These are phyloP conservation scores for Periconia sp. DNA, from an alignment of 2,329 filamentous ascomycete species.

Conservation along the genomic window DNA sequence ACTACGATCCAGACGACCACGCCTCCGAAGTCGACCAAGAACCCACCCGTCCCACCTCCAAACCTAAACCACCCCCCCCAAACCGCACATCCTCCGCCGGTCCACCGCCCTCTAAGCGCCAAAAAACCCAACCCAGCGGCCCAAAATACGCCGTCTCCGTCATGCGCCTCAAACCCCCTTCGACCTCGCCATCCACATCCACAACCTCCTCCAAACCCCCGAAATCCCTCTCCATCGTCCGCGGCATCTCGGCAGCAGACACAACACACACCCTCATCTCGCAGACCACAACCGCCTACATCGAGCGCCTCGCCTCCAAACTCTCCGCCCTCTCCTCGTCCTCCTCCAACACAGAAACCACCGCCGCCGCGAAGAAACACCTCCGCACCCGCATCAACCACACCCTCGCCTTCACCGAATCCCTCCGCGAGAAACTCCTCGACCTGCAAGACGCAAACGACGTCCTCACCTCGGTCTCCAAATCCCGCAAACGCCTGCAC, in stretches of 20 bases:
- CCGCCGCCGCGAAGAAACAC: slow-evolving; percentile 34
- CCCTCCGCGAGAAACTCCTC: slow-evolving; percentile 53
- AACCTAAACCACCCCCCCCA: slow-evolving; percentile 14
- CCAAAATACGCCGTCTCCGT: slow-evolving; percentile 32
- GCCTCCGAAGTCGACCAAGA: slow-evolving; percentile 3
- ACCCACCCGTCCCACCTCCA: slow-evolving; percentile 13
- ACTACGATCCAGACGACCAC: slow-evolving; percentile 18
- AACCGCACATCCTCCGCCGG: too few relatives aligned
- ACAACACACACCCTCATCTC: slow-evolving; percentile 55
- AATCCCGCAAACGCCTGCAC: slow-evolving; percentile 49
- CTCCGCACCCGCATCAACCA: slow-evolving; percentile 50
- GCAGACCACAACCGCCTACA: slow-evolving; percentile 51
- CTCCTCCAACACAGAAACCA: not conserved
- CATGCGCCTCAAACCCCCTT: slow-evolving; percentile 42
- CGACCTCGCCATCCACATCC: not conserved
- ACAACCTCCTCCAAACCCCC: not conserved
- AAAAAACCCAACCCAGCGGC: slow-evolving; percentile 21
- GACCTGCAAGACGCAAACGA: slow-evolving; percentile 56
- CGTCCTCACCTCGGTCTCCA: slow-evolving; percentile 47
- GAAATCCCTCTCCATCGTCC: slow-evolving; percentile 16
- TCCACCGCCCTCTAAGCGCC: slow-evolving; percentile 31
- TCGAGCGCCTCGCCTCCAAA: slow-evolving; percentile 45
- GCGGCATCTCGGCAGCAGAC: slow-evolving; percentile 53
- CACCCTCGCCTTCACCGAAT: slow-evolving; percentile 51
- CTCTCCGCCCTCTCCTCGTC: slow-evolving; percentile 1